Base-by-base conservation (phyloP, 1,284 basidiomycete genomes). In the Thecaphora thlaspeos region DNA sequence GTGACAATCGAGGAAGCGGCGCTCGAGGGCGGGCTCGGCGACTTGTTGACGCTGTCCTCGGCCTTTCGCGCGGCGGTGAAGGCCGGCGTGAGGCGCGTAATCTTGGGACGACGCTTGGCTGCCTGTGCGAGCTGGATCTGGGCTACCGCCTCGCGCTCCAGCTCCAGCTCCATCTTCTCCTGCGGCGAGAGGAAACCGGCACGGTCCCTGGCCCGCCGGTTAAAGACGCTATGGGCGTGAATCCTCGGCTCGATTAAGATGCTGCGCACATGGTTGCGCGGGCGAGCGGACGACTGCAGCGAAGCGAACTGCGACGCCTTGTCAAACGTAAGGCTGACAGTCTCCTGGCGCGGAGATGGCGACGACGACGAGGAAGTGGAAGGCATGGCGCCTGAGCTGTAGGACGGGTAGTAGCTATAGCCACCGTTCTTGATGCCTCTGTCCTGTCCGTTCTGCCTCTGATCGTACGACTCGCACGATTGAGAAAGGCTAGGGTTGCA, bases 11-110 rank as follows among this genome's bases (percentile, higher is more conserved):
- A 58, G 4, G 51, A 60, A 24, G 54, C 48, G 36, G 59, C 54
- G 43, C 48, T 56, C 17, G 61, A 55, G 8, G 67, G 50, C 10
- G 68, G 67, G 36, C 58, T 58, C 0, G 68, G 67, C 2, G 68
- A 54, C 45, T 68, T 24, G 45, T 43, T 28, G 43, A 45, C 40
- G 2, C 15, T 15, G 4, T 8, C 32, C 5, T 34, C 32, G 11
- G 32, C 32, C 32, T 34, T 34, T 5, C 38, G 26, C 2, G 26
- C 2, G 17, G 18, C 22, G 14, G 62, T 37, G 46, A 53, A 66
- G 15, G 70, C 70, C 7, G 70, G 70, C 2, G 70, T 71, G 42
- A 71, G 54, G 19, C 70, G 61, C 63, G 67, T 66, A 43, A 71
- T 50, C 46, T 55, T 60, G 28, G 64, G 67, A 18, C 70, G 47